A percentile compares a stretch with the other conserved stretches of the same genome.
Evolutionary conservation across 768 basidiomycete genomes (phyloP).

Genomic region (Boletus barrowsii): DNA sequence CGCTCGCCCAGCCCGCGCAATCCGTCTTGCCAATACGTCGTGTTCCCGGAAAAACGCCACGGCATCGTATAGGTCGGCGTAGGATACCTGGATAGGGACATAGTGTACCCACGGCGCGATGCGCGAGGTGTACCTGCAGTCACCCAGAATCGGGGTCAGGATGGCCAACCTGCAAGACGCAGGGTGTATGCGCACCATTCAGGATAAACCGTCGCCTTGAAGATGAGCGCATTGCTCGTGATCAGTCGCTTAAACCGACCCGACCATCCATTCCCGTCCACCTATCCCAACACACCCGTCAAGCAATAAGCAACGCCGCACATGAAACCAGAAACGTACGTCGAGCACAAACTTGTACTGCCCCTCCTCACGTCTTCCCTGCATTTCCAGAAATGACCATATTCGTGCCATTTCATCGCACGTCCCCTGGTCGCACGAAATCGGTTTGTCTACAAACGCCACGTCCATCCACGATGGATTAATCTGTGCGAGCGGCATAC

Average conservation of each 20-base stretch:
- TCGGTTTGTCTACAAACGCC: conserved; percentile 48
- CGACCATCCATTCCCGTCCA: conserved; percentile 69
- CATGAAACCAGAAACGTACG: conserved; percentile 30
- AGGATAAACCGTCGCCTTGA: conserved; percentile 71
- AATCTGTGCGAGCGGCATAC: conserved; percentile 37
- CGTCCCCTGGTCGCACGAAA: conserved; percentile 36
- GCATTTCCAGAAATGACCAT: conserved; percentile 49
- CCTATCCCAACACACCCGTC: conserved; percentile 27
- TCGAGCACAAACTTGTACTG: conserved; percentile 61
- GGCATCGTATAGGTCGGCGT: conserved; percentile 67
- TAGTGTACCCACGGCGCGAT: conserved; percentile 73
- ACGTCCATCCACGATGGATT: conserved; percentile 61
- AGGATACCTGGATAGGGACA: conserved; percentile 62
- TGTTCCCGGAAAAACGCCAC: conserved; percentile 72
- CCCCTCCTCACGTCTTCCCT: conserved; percentile 46
- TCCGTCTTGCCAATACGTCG: conserved; percentile 54
- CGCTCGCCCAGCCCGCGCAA: conserved; percentile 51
- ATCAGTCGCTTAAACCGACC: conserved; percentile 64
- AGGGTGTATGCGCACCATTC: conserved; percentile 49
- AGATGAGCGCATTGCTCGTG: conserved; percentile 57
- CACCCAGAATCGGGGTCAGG: not conserved
- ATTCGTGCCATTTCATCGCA: conserved; percentile 45
- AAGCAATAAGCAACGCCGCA: not conserved
- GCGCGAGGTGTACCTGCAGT: conserved; percentile 50
- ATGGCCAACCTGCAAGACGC: no score